A percentile compares a stretch with the other conserved stretches of the same genome.
phyloP scores from a whole-genome alignment of 192 early-diverging fungal species.

The Gigaspora rosea region DNA sequence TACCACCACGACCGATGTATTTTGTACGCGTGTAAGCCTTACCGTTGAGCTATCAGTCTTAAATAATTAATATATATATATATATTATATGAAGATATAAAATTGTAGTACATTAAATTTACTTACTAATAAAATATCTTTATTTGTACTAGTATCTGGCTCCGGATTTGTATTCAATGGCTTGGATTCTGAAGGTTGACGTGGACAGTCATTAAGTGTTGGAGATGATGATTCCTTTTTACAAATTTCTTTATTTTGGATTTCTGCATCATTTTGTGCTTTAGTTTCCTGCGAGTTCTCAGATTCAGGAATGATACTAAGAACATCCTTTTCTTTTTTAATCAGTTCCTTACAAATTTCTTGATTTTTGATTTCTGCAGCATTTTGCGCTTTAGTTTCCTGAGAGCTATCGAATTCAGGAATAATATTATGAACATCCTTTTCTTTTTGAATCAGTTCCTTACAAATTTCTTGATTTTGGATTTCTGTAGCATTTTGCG shows the following conservation, averaged over 20 bases:
- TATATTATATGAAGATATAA: background rate
- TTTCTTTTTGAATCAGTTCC: background rate
- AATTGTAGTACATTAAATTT: background rate
- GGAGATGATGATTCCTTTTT: background rate
- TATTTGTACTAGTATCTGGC: background rate
- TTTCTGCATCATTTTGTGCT: background rate
- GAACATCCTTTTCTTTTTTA: no score
- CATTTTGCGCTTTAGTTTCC: no score
- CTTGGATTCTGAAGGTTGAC: background rate
- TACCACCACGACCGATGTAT: conserved; percentile 82
- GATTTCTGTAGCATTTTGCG: no score
- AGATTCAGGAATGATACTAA: background rate
- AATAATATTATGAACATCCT: background rate
- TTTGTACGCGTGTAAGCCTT: background rate
- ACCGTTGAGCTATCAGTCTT: background rate
- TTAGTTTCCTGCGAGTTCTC: background rate
- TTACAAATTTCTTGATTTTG: no score
- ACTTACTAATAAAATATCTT: background rate
- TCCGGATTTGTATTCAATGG: background rate
- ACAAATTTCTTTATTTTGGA: background rate
- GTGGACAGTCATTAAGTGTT: background rate
- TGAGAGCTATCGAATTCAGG: background rate
- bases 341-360: background rate
- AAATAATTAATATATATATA: background rate
- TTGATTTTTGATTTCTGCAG: no score